Conservation (phyloP, 805 yeast genomes). For the Yarrowia phangngaensis region DNA sequence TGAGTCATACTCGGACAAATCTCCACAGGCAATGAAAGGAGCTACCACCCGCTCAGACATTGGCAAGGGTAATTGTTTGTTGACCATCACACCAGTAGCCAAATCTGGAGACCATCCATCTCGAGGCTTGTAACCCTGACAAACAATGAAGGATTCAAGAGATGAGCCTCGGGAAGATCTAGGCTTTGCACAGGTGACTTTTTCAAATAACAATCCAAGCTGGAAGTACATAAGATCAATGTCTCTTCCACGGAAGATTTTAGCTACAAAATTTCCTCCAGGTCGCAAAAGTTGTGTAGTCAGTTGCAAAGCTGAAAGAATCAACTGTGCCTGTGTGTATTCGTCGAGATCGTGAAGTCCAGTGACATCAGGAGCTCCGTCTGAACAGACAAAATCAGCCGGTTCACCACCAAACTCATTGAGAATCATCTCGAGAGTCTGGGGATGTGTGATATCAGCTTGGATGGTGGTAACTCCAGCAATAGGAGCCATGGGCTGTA, state of each 20-base stretch:
- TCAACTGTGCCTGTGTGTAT: conserved; percentile 91
- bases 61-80: conserved; percentile 40
- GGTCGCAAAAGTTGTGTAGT: conserved; percentile 84
- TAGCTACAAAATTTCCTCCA: conserved; percentile 93
- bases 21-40: conserved; percentile 95
- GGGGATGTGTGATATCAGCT: conserved; percentile 97
- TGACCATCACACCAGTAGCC: conserved; percentile 33
- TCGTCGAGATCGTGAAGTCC: conserved; percentile 96
- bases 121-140: conserved; percentile 81
- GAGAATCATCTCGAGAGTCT: conserved; percentile 69
- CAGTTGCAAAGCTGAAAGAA: conserved; percentile 83
- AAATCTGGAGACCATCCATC: conserved; percentile 69
- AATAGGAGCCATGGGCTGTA: conserved; percentile 98
- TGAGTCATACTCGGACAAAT: conserved; percentile 78
- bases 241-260: conserved; percentile 93
- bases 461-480: conserved; percentile 84
- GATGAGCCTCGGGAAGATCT: conserved; percentile 93
- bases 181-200: conserved; percentile 93
- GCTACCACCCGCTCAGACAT: conserved; percentile 72
- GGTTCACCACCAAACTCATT: conserved; percentile 84
- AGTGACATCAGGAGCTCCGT: conserved; percentile 98
- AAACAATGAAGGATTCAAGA: conserved; percentile 88
- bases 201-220: conserved; percentile 76
- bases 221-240: conserved; percentile 93
- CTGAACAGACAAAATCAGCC: conserved; percentile 94